Percentiles rank a stretch among this genome's conserved stretches.
Conservation (phyloP, 805 yeast genomes). For the Myxozyma vanderwaltii region DNA sequence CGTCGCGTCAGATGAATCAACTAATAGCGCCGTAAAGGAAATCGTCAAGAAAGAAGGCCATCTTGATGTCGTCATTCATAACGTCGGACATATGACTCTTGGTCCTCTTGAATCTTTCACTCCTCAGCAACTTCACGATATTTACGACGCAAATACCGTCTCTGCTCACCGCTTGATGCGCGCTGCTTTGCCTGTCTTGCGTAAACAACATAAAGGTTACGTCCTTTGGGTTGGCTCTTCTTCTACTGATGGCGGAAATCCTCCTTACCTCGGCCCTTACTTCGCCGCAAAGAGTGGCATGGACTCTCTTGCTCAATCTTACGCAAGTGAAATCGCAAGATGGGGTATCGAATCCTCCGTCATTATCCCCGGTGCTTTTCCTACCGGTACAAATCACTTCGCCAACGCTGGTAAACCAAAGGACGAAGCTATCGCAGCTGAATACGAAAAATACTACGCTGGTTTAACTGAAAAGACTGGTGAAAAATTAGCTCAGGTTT, state of each 20-base stretch:
- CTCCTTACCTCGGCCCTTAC: slow-evolving; percentile 12
- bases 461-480: slow-evolving; percentile 6
- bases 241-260: slow-evolving; percentile 11
- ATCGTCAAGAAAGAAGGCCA: slow-evolving; percentile 7
- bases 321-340: slow-evolving; percentile 13
- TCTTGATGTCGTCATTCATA: slow-evolving; percentile 14
- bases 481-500: slow-evolving; percentile 1
- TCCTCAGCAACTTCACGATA: slow-evolving; percentile 10
- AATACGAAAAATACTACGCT: slow-evolving; percentile 16
- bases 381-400: slow-evolving; percentile 10
- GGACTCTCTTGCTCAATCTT: slow-evolving; percentile 11
- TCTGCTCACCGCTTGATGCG: slow-evolving; percentile 12
- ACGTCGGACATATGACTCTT: slow-evolving; percentile 14
- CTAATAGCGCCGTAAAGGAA: slow-evolving; percentile 1
- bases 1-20: slow-evolving; percentile 11
- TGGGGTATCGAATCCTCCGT: slow-evolving; percentile 13
- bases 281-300: slow-evolving; percentile 14
- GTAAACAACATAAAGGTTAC: slow-evolving; percentile 6
- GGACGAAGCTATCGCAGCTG: slow-evolving; percentile 4
- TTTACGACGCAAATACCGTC: slow-evolving; percentile 11
- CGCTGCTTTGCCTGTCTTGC: slow-evolving; percentile 9
- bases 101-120: slow-evolving; percentile 14
- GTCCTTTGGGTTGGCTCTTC: slow-evolving; percentile 15
- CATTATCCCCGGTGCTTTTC: slow-evolving; percentile 11
- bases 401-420: slow-evolving; percentile 12